Evolutionary conservation across 1,284 basidiomycete genomes (phyloP).

Genomic region (Cronartium quercuum): DNA sequence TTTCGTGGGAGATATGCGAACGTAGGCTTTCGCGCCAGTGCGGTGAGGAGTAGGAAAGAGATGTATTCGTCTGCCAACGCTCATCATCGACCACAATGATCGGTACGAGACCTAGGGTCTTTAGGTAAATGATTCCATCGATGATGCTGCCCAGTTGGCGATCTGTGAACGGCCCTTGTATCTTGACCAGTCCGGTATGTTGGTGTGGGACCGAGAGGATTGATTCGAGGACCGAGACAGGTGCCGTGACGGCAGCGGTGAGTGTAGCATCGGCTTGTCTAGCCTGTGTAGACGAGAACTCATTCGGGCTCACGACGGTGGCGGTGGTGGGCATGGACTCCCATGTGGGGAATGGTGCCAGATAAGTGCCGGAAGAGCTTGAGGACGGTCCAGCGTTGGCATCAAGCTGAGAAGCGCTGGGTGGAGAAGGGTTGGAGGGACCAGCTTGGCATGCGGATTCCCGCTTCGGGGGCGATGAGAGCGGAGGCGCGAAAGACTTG

Average conservation of each 20-base stretch:
- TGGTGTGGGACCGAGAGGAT: conserved; percentile 74
- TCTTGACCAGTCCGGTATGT: conserved; percentile 87
- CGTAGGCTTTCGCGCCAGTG: conserved; percentile 47
- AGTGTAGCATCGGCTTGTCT: conserved; percentile 48
- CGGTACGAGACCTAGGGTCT: conserved; percentile 87
- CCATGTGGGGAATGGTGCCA: conserved; percentile 42
- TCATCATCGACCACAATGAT: conserved; percentile 93
- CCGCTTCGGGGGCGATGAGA: conserved; percentile 40
- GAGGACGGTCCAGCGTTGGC: conserved; percentile 22
- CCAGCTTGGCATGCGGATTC: conserved; percentile 49
- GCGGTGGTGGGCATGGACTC: conserved; percentile 46
- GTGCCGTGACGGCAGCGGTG: conserved; percentile 49
- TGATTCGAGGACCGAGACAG: conserved; percentile 60
- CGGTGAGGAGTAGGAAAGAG: not conserved
- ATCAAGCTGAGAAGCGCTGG: conserved; percentile 31
- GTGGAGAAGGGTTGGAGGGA: conserved; percentile 45
- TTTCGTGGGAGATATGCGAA: conserved; percentile 67
- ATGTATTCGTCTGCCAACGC: conserved; percentile 58
- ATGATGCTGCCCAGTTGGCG: conserved; percentile 88
- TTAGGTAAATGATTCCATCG: conserved; percentile 86
- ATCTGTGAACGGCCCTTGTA: conserved; percentile 96
- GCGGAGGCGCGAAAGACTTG: conserved; percentile 64
- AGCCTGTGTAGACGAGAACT: conserved; percentile 45
- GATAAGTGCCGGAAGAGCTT: conserved; percentile 13
- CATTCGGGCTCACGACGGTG: conserved; percentile 31